Conservation (phyloP, 805 yeast species). For the Saccharomycodes ludwigii region DNA sequence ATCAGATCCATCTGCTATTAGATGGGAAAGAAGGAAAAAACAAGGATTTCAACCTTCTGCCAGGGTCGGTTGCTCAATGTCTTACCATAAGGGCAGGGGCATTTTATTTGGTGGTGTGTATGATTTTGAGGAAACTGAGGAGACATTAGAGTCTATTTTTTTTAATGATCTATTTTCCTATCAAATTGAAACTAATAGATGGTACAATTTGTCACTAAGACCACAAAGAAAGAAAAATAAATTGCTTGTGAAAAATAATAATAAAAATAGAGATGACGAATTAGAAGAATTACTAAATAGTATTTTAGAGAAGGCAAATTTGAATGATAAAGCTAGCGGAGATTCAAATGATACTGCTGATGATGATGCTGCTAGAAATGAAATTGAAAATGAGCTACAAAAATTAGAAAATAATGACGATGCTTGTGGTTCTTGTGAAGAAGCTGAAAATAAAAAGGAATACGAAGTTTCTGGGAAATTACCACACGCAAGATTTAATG, state of each 20-base stretch:
- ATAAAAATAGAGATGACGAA: constrained; percentile 55
- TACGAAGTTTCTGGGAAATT: constrained; percentile 46
- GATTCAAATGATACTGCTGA: constrained; percentile 22
- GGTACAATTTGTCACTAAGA: constrained; percentile 66
- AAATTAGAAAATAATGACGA: constrained; percentile 23
- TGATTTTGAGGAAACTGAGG: constrained; percentile 93
- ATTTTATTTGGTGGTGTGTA: constrained; percentile 90
- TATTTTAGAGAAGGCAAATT: constrained; percentile 60
- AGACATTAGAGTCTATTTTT: constrained; percentile 72
- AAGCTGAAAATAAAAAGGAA: constrained; percentile 28
- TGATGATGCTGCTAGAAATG: constrained; percentile 2
- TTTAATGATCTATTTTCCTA: constrained; percentile 72
- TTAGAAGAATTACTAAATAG: constrained; percentile 70
- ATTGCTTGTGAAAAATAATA: constrained; percentile 32
- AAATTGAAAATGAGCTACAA: constrained; percentile 23
- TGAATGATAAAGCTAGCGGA: constrained; percentile 42
- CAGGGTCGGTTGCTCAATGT: constrained; percentile 90
- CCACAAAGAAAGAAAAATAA: constrained; percentile 42
- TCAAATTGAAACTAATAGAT: constrained; percentile 75
- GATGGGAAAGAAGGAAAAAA: constrained; percentile 85
- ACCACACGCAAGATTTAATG: constrained; percentile 86
- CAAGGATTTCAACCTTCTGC: constrained; percentile 88
- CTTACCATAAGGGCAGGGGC: constrained; percentile 82
- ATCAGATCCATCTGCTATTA: constrained; percentile 52
- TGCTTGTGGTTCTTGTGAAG: constrained; percentile 13